Conservation (phyloP, 345 rosid genomes). For the Brassica incana region DNA sequence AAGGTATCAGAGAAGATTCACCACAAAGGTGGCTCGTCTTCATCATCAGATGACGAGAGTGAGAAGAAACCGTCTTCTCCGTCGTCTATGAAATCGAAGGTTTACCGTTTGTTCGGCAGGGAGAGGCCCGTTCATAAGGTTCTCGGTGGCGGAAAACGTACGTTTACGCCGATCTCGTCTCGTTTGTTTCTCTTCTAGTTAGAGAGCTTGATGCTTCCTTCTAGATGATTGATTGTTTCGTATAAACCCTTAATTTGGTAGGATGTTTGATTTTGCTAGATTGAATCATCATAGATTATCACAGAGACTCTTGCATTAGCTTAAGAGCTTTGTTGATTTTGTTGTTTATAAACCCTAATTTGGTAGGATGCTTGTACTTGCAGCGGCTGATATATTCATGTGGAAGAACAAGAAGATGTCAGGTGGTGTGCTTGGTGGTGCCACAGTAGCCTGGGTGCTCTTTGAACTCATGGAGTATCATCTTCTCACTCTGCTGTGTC, state of each 20-base stretch:
- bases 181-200: neutral
- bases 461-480: conserved; percentile 80
- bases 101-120: conserved; percentile 76
- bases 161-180: conserved; percentile 12
- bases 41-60: conserved; percentile 36
- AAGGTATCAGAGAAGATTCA: conserved; percentile 44
- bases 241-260: neutral
- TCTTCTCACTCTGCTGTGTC: conserved; percentile 76
- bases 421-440: conserved; percentile 70
- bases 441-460: conserved; percentile 71
- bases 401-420: conserved; percentile 98
- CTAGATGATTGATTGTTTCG: neutral
- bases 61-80: conserved; percentile 31
- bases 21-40: conserved; percentile 42
- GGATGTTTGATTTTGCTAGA: neutral
- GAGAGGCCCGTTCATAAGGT: conserved; percentile 45
- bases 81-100: conserved; percentile 34
- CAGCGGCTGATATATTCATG: conserved; percentile 79
- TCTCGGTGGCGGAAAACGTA: conserved; percentile 45
- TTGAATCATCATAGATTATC: neutral
- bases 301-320: neutral
- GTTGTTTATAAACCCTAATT: neutral
- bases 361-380: neutral
- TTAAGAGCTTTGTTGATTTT: neutral
- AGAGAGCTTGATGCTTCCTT: neutral